Evolutionary conservation across 176 grass and related monocot species (phyloP).

Genomic region (Urochloa ruziziensis): DNA sequence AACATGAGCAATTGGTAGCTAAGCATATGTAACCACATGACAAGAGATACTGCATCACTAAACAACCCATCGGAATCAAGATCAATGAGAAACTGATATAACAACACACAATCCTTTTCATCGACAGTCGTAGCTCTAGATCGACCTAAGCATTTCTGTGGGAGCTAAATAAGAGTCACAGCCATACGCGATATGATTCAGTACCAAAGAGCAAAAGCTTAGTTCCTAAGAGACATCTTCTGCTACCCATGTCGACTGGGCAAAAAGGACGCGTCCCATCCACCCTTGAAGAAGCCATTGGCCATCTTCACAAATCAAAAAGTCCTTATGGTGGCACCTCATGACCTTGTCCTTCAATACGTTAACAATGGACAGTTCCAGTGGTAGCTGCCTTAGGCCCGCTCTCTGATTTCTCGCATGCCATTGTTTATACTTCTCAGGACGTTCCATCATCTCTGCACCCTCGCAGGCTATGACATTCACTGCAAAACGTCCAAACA

Average conservation of each 20-base stretch:
- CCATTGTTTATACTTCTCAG: background rate
- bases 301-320: slow-evolving; percentile 28
- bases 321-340: slow-evolving; percentile 33
- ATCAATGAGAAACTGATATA: no score
- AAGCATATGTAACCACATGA: no score
- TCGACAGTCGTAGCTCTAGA: background rate
- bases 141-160: background rate
- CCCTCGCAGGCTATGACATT: background rate
- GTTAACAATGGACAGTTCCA: background rate
- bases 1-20: no score
- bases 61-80: no score
- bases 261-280: slow-evolving; percentile 40
- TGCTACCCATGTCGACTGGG: slow-evolving; percentile 32
- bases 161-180: background rate
- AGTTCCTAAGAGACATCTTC: background rate
- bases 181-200: background rate
- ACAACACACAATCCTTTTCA: background rate
- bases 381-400: background rate
- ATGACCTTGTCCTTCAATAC: slow-evolving; percentile 14
- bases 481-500: background rate
- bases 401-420: background rate
- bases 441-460: background rate
- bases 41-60: no score
- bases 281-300: slow-evolving; percentile 44
- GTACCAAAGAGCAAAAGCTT: background rate